Evolutionary conservation across 129 eudicot genomes (phyloP), one percentile per base, ranked within the genome.

Genomic region (Logfia minima): DNA sequence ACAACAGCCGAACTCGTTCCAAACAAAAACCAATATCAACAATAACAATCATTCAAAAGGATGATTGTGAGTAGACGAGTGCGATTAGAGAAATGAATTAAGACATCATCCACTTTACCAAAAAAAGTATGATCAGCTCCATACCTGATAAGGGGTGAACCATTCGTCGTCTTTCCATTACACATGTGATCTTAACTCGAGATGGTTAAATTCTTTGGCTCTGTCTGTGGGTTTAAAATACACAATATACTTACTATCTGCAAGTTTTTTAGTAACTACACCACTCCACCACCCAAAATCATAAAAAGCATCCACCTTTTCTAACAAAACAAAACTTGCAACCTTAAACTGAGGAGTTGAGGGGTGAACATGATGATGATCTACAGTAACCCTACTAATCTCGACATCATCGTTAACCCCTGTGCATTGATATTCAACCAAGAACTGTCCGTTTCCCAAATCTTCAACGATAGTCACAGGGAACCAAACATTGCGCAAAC

Each of bases 261-360:
- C 85, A 69, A 88, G 87, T 67, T 82, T 77, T 86, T 80, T 83
- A 28, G 94, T 84, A 71, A 90, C 75, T 37, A 88, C 84, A 26
- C 96, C 98, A 77, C 84, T 84, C 84, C 91, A 82, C 95, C 94
- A 87, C 70, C 91, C 91, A 82, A 73, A 87, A 59, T 88, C 89
- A 71, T 55, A 75, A 17, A 75, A 84, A 3, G 89, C 95, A 62
- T 90, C 92, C 13, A 93, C 91, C 81, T 88, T 88, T 31, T 88
- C 92, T 71, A 87, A 81, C 83, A 90, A 81, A 66, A 6, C 77
- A 70, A 85, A 93, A 68, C 28, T 76, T 73, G 68, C 79, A 72
- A 70, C 83, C 74, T 82, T 85, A 63, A 84, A 71, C 76, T 61
- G 79, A 71, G 90, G 93, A 1, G 84, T 80, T 26, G 52, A 74